Base-by-base conservation (phyloP, 495 filamentous ascomycete genomes). In the Amorphotheca resinae region DNA sequence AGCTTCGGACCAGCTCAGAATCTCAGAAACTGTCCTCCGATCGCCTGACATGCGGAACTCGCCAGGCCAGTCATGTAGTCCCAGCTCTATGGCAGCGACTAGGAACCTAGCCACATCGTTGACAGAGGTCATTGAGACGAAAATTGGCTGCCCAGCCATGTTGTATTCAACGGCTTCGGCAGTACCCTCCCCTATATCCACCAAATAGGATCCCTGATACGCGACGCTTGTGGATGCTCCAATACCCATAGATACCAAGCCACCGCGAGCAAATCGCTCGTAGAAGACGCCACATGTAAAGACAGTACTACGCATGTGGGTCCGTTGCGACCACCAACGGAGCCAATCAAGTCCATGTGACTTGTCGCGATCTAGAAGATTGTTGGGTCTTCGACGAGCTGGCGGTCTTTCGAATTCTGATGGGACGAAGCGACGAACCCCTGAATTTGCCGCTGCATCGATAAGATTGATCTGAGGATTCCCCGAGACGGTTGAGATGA, bases 241-340 rank as follows among this genome's bases (percentile, higher is more conserved):
- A 25, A 85, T 76, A 3, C 64, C 58, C 39, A 67, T 68, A 2
- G 60, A 56, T 16, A 59, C 59, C 37, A 87, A 61, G 3, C 82
- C 82, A 9, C 73, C 74, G 9, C 73, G 75, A 7, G 66, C 70
- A 55, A 87, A 85, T 9, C 81, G 65, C 53, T 87, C 82, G 64
- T 83, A 84, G 51, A 86, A 76, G n/a, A 84, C 54, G 26, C 82
- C 82, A 54, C 82, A 87, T 1, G 72, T 70, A 48, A 87, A 84
- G 26, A 77, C 65, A 3, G 80, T 80, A 43, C 67, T 82, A 32
- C 73, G 61, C 63, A 84, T 76, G 45, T 70, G 59, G 5, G 56
- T 53, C 14, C 49, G 54, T 18, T 64, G 66, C 15, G 56, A 56
- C 45, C 71, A 70, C 46, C 69, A 57, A 31, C 67, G 67, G 11